Evolutionary conservation across 1,284 basidiomycete genomes (phyloP), one percentile per base, ranked within the genome.

Genomic region (Neotropicomus parvogracilis): DNA sequence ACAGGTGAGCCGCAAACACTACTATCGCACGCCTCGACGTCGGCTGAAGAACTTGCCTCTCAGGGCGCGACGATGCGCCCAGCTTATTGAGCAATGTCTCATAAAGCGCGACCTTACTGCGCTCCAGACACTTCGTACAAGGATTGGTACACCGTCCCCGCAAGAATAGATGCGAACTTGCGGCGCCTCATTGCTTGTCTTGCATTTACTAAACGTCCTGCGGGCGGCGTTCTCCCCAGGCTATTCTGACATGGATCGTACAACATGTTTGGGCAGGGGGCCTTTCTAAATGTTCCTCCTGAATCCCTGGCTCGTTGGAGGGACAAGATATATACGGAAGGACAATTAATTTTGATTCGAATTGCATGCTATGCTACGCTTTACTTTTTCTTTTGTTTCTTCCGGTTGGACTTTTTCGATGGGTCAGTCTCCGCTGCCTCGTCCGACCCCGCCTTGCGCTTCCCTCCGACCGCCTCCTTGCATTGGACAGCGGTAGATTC

Each of bases 351-450:
- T 40, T 8, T 40, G 38, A 31, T 36, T 36, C 17, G 1, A 40
- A 34, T 35, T 34, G 53, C 41, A 58, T 41, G 12, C 27, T 40
- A 58, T 41, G 13, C 27, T 52, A 55, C 45, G 55, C 39, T 62
- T 66, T 63, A 57, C 61, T 59, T 61, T 61, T 71, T 72, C 61
- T 75, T 78, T 49, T 68, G 69, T 64, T 78, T 83, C 70, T 80
- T 85, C 54, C 73, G 73, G 62, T 77, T 80, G 41, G 63, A 58
- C 59, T 73, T 78, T 54, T 72, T 74, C 48, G 63, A 54, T 6
- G 54, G 53, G 56, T 60, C 62, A 10, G 59, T 58, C n/a, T 62
- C 63, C 6, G 64, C 55, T 32, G 53, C 59, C 26, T 70, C 68
- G 4, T 66, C 66, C 6, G 16, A 39, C 36, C 41, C 46, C 2